Percentiles rank a stretch among this genome's conserved stretches.
Conservation (phyloP, 306 rosid species). For the Fragaria vesca region DNA sequence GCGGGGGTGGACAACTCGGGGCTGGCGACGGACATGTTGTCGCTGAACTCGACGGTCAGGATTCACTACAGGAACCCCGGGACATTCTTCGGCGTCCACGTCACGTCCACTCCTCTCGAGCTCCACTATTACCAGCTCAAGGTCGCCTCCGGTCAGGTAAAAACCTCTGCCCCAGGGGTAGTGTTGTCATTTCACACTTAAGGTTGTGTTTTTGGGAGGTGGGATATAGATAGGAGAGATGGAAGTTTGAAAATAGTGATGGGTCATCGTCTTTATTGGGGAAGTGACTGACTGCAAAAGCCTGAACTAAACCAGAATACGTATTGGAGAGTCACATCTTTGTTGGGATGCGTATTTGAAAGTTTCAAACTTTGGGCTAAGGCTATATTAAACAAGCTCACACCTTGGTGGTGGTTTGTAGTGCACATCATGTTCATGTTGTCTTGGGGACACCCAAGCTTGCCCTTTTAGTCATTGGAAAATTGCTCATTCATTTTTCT, state of each 20-base stretch:
- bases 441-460: neutral
- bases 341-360: slow-evolving; percentile 4
- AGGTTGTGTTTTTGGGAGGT: neutral
- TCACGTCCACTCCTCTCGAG: slow-evolving; percentile 63
- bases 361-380: neutral
- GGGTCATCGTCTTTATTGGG: slow-evolving; percentile 8
- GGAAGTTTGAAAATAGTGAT: neutral
- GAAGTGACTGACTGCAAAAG: slow-evolving; percentile 9
- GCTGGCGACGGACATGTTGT: slow-evolving; percentile 76
- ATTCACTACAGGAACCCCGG: slow-evolving; percentile 65
- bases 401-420: neutral
- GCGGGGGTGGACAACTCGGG: slow-evolving; percentile 77
- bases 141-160: slow-evolving; percentile 79
- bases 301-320: neutral
- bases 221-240: neutral
- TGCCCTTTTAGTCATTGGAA: neutral
- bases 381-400: neutral
- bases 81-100: slow-evolving; percentile 88
- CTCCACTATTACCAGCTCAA: slow-evolving; percentile 66
- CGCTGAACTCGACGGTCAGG: slow-evolving; percentile 84
- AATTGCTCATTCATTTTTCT: neutral
- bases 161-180: neutral
- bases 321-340: neutral
- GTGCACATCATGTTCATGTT: neutral
- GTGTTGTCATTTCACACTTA: neutral